Evolutionary conservation across 2,329 filamentous ascomycete genomes (phyloP).

Genomic region (Neopestalotiopsis clavispora): DNA sequence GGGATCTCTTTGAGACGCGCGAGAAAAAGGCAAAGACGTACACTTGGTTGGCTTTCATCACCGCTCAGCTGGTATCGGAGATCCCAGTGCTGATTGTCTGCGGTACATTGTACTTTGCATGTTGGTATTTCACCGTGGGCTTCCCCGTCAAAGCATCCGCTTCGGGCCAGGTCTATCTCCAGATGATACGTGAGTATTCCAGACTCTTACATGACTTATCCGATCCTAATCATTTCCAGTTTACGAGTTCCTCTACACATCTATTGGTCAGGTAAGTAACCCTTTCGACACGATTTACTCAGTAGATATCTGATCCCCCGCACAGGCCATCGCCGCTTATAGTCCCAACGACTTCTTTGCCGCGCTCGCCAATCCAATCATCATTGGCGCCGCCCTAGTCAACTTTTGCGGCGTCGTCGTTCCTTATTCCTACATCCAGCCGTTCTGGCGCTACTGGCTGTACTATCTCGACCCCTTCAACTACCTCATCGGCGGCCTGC

Average conservation of each 20-base stretch:
- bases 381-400: constrained; percentile 44
- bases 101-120: constrained; percentile 48
- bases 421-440: constrained; percentile 2
- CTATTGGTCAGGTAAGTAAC: constrained; percentile 39
- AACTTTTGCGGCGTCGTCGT: constrained; percentile 11
- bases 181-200: constrained; percentile 40
- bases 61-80: constrained; percentile 50
- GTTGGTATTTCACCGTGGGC: constrained; percentile 49
- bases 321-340: constrained; percentile 13
- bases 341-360: constrained; percentile 13
- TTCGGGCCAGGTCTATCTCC: constrained; percentile 42
- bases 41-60: constrained; percentile 82
- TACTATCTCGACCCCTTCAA: constrained; percentile 76
- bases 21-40: constrained; percentile 86
- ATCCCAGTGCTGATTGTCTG: constrained; percentile 50
- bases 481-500: constrained; percentile 71
- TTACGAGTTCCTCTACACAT: constrained; percentile 45
- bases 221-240: constrained; percentile 28
- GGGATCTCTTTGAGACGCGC: constrained; percentile 83
- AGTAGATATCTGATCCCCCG: not conserved
- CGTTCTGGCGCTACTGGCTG: constrained; percentile 45
- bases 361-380: constrained; percentile 12
- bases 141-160: constrained; percentile 36
- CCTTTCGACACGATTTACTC: not conserved
- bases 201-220: not conserved